phyloP scores from a whole-genome alignment of 768 basidiomycete genomes.

The Boletus edulis region DNA sequence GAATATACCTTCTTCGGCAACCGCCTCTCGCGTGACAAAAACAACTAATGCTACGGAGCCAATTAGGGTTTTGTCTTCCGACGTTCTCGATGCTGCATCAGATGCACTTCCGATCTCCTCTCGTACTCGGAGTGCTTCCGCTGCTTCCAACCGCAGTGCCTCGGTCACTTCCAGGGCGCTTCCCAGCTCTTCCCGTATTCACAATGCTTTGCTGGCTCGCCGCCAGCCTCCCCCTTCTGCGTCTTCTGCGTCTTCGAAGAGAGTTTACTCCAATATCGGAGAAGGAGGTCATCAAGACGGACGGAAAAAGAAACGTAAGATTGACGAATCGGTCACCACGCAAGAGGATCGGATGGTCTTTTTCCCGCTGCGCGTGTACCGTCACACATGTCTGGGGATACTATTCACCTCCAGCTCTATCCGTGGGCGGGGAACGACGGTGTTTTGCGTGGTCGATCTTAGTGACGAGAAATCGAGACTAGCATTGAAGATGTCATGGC shows the following conservation, averaged over 20 bases:
- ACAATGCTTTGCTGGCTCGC: too few relatives aligned
- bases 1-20: neutral
- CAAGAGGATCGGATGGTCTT: too few relatives aligned
- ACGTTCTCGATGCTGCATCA: neutral
- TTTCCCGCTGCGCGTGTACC: too few relatives aligned
- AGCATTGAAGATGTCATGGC: neutral
- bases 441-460: neutral
- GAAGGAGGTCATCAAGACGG: too few relatives aligned
- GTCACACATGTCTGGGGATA: too few relatives aligned
- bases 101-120: neutral
- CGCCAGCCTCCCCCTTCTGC: too few relatives aligned
- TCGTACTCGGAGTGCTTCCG: neutral
- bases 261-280: too few relatives aligned
- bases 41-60: neutral
- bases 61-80: neutral
- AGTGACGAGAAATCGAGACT: neutral
- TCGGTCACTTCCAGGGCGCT: neutral
- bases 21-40: neutral
- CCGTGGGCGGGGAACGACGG: conserved; percentile 9
- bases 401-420: conserved; percentile 4
- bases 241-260: too few relatives aligned
- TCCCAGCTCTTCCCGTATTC: too few relatives aligned
- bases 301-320: too few relatives aligned
- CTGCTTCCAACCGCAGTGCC: neutral
- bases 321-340: too few relatives aligned